Evolutionary conservation across 2,329 filamentous ascomycete species (phyloP).

Genomic region (Aspergillus novofumigatus): DNA sequence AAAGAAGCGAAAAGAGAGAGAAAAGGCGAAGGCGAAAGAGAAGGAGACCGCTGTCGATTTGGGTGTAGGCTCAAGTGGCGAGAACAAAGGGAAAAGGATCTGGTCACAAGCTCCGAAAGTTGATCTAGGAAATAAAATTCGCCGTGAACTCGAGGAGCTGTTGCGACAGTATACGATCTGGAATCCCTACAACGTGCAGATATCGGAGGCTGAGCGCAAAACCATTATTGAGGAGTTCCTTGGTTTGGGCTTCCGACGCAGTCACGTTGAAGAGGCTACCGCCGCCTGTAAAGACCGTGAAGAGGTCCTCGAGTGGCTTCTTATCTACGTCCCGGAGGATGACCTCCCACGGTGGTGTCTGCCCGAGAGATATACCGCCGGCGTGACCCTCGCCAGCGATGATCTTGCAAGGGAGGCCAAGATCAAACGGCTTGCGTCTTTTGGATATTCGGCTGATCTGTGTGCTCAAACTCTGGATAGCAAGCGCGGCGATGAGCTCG

Average conservation of each 20-base stretch:
- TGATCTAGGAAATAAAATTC: conserved; percentile 81
- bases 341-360: conserved; percentile 90
- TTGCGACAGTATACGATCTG: conserved; percentile 75
- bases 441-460: conserved; percentile 81
- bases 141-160: conserved; percentile 73
- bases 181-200: conserved; percentile 73
- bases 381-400: conserved; percentile 77
- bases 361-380: conserved; percentile 86
- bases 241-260: conserved; percentile 79
- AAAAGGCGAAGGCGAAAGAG: conserved; percentile 57
- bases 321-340: conserved; percentile 95
- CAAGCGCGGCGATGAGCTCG: conserved; percentile 66
- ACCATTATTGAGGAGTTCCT: conserved; percentile 68
- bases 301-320: conserved; percentile 90
- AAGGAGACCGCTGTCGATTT: conserved; percentile 62
- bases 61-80: conserved; percentile 36
- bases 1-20: conserved; percentile 72
- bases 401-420: conserved; percentile 77
- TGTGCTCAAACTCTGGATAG: conserved; percentile 73
- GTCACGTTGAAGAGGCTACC: conserved; percentile 83
- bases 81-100: conserved; percentile 56
- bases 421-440: conserved; percentile 73
- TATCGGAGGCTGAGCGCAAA: conserved; percentile 56
- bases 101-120: conserved; percentile 86
- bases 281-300: conserved; percentile 85